Base-by-base conservation (phyloP, 192 early-diverging fungal species). In the Glomus cerebriforme region DNA sequence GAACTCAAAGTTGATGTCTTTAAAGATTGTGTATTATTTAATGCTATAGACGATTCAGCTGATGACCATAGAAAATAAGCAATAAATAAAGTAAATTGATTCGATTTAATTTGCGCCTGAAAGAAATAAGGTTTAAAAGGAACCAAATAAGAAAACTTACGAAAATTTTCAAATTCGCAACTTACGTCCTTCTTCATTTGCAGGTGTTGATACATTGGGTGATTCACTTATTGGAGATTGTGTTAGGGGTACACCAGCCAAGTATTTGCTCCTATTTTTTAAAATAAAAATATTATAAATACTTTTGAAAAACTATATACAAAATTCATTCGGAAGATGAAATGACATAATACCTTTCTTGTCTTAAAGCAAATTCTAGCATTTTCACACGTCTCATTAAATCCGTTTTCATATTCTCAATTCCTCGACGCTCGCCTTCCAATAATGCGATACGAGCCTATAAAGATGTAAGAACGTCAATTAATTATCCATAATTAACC, bases 331-430 rank as follows among this genome's bases (percentile, higher is more conserved):
- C 47, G 5, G 19, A 54, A 22, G 22, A 22, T 15, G 22, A 54
- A 54, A 19, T 54, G 49, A 54, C 3, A 24, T 43, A 35, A 32
- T 86, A 93, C 94, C 94, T 88, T 81, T 95, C 93, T 72, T 92
- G 89, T 71, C 88, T 74, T 75, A 96, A 76, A 15, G 92, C 91
- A 84, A 88, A 94, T 81, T 96, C 94, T 12, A 96, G 86, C 95
- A 96, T 96, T 82, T 94, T 95, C 32, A 94, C 88, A 22, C 94
- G 85, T 80, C 90, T 87, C 83, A 92, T 83, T 76, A 96, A 81
- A 85, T 95, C 94, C 35, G 84, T 82, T 79, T 92, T 93, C 64
- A 90, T 74, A 65, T 90, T 93, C 63, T 95, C 94, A 58, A 91
- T 81, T n/a, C 89, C 94, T 45, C 91, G 82, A 34, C 91, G 85